Evolutionary conservation across 2,329 filamentous ascomycete genomes (phyloP).

Genomic region (Penicillium sp.): DNA sequence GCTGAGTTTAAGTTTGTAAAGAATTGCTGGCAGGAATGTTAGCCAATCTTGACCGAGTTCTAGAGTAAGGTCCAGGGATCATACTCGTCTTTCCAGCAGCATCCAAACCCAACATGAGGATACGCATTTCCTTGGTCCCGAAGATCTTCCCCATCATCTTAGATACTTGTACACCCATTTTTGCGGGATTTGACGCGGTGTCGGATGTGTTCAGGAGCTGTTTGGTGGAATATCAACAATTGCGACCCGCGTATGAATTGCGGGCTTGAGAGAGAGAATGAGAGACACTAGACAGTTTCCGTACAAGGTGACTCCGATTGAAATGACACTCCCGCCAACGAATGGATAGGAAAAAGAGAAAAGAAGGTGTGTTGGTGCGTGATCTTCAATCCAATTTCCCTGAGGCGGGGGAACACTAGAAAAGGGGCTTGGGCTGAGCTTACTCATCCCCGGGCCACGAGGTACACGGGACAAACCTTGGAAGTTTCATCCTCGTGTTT

Average conservation of each 20-base stretch:
- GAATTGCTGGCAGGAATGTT: slow-evolving; percentile 60
- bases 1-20: slow-evolving; percentile 93
- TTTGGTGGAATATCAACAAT: slow-evolving; percentile 6
- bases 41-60: neutral
- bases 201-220: slow-evolving; percentile 5
- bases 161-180: slow-evolving; percentile 89
- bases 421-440: slow-evolving; percentile 33
- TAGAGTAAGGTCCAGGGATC: slow-evolving; percentile 14
- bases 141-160: slow-evolving; percentile 99
- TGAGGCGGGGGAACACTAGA: slow-evolving; percentile 25
- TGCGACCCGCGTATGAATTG: slow-evolving; percentile 1
- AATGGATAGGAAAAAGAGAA: slow-evolving; percentile 12
- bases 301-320: neutral
- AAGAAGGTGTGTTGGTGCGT: slow-evolving; percentile 4
- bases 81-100: slow-evolving; percentile 92
- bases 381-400: slow-evolving; percentile 10
- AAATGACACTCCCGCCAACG: neutral
- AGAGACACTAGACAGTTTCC: neutral
- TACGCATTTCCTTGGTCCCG: slow-evolving; percentile 97
- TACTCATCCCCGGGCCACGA: slow-evolving; percentile 15
- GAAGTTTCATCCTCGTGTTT: slow-evolving; percentile 7
- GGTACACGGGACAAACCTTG: neutral
- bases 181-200: slow-evolving; percentile 30
- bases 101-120: slow-evolving; percentile 96
- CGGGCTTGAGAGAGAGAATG: neutral